Conservation (phyloP, 371 early-diverging fungal species). For the Phascolomyces articulosus region DNA sequence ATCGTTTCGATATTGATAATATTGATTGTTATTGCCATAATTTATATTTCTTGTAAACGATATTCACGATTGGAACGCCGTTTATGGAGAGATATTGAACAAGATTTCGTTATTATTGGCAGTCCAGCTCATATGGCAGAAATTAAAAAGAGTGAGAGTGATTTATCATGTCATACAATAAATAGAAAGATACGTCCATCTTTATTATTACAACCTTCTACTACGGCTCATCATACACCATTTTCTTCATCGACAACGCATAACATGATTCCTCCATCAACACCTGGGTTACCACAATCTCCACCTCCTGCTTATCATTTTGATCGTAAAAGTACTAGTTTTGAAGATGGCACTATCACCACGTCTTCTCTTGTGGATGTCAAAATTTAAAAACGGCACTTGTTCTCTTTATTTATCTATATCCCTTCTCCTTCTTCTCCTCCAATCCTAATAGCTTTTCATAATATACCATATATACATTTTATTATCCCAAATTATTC, state of each 20-base stretch:
- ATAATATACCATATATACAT: not conserved
- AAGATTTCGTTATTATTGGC: conserved; percentile 26
- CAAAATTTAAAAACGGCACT: conserved; percentile 8
- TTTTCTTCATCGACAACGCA: not conserved
- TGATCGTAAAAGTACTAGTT: not conserved
- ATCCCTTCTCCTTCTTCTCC: not conserved
- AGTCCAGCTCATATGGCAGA: conserved; percentile 30
- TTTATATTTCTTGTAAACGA: not conserved
- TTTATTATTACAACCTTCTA: not conserved
- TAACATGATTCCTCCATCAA: not conserved
- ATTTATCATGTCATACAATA: not conserved
- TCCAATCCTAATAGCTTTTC: not conserved
- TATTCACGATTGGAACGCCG: not conserved
- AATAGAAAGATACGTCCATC: conserved; percentile 1
- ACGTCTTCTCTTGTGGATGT: conserved; percentile 1
- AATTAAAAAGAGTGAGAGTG: conserved; percentile 22
- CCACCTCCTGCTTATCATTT: conserved; percentile 19
- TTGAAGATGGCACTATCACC: too few relatives aligned
- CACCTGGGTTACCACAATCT: conserved; percentile 9
- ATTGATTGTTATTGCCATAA: not conserved
- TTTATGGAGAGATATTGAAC: conserved; percentile 15
- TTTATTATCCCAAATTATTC: too few relatives aligned
- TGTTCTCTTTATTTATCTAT: not conserved
- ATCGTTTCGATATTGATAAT: not conserved
- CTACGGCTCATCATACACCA: too few relatives aligned